Conservation (phyloP, 768 basidiomycete species). For the Termitomyces sp. region DNA sequence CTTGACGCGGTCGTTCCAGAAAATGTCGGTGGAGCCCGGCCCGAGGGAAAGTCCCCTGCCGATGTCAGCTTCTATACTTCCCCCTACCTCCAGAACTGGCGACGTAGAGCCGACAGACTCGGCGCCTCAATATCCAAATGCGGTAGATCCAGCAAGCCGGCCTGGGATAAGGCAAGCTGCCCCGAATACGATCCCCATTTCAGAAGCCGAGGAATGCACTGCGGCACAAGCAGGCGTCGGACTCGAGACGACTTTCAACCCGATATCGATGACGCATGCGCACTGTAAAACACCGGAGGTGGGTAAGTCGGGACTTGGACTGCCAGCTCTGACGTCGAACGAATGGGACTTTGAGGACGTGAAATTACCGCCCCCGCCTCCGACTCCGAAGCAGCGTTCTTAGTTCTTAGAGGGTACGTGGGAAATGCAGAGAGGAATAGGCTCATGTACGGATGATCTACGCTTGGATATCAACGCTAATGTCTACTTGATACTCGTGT, state of each 20-base stretch:
- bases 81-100: not conserved
- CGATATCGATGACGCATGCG: not conserved
- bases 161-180: not conserved
- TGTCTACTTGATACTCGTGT: not conserved
- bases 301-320: constrained; percentile 26
- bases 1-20: constrained; percentile 33
- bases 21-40: constrained; percentile 19
- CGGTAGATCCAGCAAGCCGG: too few species aligned
- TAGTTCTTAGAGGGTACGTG: not conserved
- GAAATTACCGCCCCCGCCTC: constrained; percentile 32
- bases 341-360: constrained; percentile 54
- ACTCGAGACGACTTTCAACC: not conserved
- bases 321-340: constrained; percentile 41
- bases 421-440: not conserved
- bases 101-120: not conserved
- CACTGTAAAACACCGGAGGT: not conserved
- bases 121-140: not conserved
- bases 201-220: not conserved
- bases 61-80: not conserved
- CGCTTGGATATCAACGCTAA: not conserved
- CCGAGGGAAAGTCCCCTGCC: not conserved
- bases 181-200: not conserved
- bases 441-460: not conserved
- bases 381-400: constrained; percentile 1
- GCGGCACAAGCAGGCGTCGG: not conserved